These are phyloP conservation scores for Populus nigra DNA, from an alignment of 345 rosid species.

Conservation along the genomic window DNA sequence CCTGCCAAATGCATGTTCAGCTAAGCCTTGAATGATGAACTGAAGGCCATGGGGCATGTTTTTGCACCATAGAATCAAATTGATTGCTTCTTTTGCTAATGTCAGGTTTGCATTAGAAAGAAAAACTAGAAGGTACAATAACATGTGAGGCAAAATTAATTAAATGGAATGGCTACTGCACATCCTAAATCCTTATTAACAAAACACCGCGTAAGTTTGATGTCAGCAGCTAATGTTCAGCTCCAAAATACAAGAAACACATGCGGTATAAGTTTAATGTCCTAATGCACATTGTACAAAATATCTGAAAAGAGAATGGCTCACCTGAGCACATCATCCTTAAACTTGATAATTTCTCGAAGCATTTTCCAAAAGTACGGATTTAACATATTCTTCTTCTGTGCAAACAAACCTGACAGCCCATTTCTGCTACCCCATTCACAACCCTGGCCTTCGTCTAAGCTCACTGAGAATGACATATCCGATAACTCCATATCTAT, in stretches of 20 bases:
- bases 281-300: background rate
- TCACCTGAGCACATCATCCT: slow-evolving; percentile 60
- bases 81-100: too few relatives aligned
- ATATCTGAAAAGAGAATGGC: background rate
- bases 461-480: slow-evolving; percentile 85
- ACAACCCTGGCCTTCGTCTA: slow-evolving; percentile 63
- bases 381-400: slow-evolving; percentile 56
- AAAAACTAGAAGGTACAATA: too few relatives aligned
- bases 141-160: too few relatives aligned
- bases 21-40: background rate
- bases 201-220: background rate
- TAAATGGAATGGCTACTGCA: background rate
- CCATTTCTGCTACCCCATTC: slow-evolving; percentile 97
- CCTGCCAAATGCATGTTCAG: background rate
- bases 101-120: too few relatives aligned
- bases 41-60: background rate
- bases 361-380: slow-evolving; percentile 85
- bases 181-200: background rate
- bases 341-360: slow-evolving; percentile 63
- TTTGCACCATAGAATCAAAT: background rate
- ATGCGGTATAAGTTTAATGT: background rate
- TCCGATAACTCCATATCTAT: slow-evolving; percentile 78
- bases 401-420: slow-evolving; percentile 65
- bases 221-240: background rate
- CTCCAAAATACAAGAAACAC: background rate